Evolutionary conservation across 1,284 basidiomycete genomes (phyloP).

Genomic region (Cryptococcus jaspeensis): DNA sequence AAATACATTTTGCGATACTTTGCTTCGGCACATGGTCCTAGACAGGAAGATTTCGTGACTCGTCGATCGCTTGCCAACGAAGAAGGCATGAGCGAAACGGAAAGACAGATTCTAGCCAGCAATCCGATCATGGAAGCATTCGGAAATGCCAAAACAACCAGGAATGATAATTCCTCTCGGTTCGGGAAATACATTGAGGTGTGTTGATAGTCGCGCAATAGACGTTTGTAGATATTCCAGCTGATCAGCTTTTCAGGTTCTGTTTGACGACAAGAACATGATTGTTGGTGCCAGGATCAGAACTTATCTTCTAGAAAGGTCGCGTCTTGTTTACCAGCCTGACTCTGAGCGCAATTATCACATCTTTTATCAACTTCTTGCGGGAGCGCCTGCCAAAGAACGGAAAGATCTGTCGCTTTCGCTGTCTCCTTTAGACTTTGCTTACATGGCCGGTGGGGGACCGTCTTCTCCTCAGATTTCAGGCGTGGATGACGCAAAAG

Average conservation of each 20-base stretch:
- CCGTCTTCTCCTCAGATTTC: conserved; percentile 76
- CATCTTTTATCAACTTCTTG: conserved; percentile 99
- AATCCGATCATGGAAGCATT: conserved; percentile 99
- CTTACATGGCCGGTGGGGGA: conserved; percentile 92
- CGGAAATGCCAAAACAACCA: conserved; percentile 98
- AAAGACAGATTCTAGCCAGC: conserved; percentile 94
- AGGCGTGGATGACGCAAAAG: conserved; percentile 93
- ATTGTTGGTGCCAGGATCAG: conserved; percentile 97
- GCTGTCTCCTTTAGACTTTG: conserved; percentile 76
- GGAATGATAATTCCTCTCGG: conserved; percentile 98
- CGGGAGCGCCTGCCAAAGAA: conserved; percentile 92
- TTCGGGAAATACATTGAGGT: conserved; percentile 99
- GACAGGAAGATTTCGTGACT: conserved; percentile 51
- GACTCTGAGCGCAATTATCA: conserved; percentile 98
- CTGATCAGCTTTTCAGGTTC: conserved; percentile 62
- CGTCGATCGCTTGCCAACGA: conserved; percentile 22
- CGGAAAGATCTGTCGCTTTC: conserved; percentile 91
- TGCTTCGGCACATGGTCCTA: conserved; percentile 90
- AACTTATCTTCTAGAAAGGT: conserved; percentile 95
- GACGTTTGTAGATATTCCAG: neutral
- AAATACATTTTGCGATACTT: conserved; percentile 99
- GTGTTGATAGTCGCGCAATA: conserved; percentile 24
- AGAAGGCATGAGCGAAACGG: conserved; percentile 77
- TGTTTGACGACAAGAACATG: conserved; percentile 91
- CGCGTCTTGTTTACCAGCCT: conserved; percentile 95